Evolutionary conservation across 1,284 basidiomycete species (phyloP), one percentile per base, ranked within the genome.

Genomic region (Microbotryum lychnidis-dioicae): DNA sequence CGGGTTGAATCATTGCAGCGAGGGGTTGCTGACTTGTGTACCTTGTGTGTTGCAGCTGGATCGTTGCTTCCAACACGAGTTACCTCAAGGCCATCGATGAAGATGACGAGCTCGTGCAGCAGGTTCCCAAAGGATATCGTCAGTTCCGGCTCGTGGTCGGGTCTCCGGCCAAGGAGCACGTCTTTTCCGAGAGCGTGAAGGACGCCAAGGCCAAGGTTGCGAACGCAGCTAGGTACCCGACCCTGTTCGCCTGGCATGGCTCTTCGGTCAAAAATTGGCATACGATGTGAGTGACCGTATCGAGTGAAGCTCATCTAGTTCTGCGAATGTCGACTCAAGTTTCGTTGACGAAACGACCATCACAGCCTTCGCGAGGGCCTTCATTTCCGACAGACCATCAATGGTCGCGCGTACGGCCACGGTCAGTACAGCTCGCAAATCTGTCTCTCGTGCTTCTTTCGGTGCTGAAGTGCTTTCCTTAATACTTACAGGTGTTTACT

Each of bases 131-230:
- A 48, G 54, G 55, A 2, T 64, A 67, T 57, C 51, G 64, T 16
- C 69, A 70, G 56, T 70, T 70, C 61, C 31, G 57, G 6, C 60
- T 70, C 50, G 51, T 70, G 33, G 63, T 65, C 37, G 69, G 69
- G 5, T 54, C 50, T 16, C 69, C 69, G 2, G 57, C 58, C n/a
- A 69, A 70, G 54, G 69, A 69, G 54, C 63, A 64, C 37, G n/a
- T 63, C 5, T 54, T 65, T 16, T 37, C 46, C 21, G 54, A 67
- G 51, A 58, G 50, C 47, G 58, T 69, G 31, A 61, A 60, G 31
- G 53, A 51, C 6, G 64, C 59, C 14, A 57, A 69, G 53, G 33
- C 33, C 5, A 56, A 58, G 44, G 46, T 60, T 53, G 3, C 31
- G 6, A 69, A 67, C 29, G 61, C 67, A 3, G 18, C 23, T 7